Evolutionary conservation across 306 rosid genomes (phyloP).

Genomic region (Begonia fuchsioides): DNA sequence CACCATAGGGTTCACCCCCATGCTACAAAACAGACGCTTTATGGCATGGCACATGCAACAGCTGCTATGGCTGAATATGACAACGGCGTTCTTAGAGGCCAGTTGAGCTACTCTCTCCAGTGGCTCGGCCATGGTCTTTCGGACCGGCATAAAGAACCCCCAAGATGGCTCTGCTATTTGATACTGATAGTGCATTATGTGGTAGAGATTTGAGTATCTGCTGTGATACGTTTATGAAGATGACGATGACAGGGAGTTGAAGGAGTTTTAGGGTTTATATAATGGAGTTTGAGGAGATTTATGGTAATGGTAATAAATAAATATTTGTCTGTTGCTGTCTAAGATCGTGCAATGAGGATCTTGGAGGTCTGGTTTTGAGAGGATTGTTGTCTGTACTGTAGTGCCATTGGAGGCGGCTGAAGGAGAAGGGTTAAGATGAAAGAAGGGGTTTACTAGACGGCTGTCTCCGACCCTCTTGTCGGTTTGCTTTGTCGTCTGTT

Average conservation of each 20-base stretch:
- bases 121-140: conserved; percentile 30
- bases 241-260: too few relatives aligned
- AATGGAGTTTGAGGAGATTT: not conserved
- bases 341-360: conserved; percentile 28
- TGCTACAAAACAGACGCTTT: conserved; percentile 74
- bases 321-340: conserved; percentile 39
- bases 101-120: conserved; percentile 54
- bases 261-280: too few relatives aligned
- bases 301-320: conserved; percentile 9
- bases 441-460: conserved; percentile 19
- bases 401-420: conserved; percentile 3
- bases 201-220: too few relatives aligned
- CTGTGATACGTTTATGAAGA: too few relatives aligned
- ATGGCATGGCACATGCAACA: conserved; percentile 98
- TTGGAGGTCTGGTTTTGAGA: conserved; percentile 15
- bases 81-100: conserved; percentile 86
- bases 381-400: conserved; percentile 26
- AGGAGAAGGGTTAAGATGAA: conserved; percentile 15
- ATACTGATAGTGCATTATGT: conserved; percentile 41
- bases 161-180: conserved; percentile 27
- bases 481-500: conserved; percentile 28
- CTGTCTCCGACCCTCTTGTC: conserved; percentile 30
- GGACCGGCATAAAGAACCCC: conserved; percentile 34
- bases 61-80: conserved; percentile 73
- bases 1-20: conserved; percentile 83